phyloP scores from a whole-genome alignment of 345 rosid genomes.

The Hibiscus mutabilis region DNA sequence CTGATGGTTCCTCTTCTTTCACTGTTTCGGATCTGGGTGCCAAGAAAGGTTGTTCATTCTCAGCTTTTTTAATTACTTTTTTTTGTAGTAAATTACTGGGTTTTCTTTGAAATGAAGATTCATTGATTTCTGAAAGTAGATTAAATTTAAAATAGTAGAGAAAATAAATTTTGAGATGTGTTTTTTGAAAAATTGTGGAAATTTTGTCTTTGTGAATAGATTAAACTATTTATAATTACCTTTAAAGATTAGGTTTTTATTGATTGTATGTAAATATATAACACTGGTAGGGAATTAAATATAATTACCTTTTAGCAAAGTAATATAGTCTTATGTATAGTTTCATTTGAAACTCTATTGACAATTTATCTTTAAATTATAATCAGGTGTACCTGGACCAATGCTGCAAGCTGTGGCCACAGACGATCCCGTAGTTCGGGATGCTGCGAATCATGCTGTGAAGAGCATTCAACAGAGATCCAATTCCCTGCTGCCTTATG shows the following conservation, averaged over 20 bases:
- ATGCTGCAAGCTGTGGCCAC: slow-evolving; percentile 68
- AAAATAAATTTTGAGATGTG: neutral
- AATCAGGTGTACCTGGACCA: neutral
- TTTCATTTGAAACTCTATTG: neutral
- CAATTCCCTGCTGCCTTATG: slow-evolving; percentile 81
- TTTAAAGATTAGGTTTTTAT: neutral
- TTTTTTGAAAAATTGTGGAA: neutral
- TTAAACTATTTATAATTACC: no score
- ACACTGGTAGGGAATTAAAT: no score
- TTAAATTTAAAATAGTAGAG: neutral
- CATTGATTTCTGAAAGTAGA: neutral
- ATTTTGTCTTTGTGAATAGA: neutral
- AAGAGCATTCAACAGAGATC: slow-evolving; percentile 86
- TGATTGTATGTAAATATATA: no score
- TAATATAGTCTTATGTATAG: neutral
- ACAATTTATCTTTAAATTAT: neutral
- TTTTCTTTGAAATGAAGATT: neutral
- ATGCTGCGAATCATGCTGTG: slow-evolving; percentile 85
- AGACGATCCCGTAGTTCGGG: slow-evolving; percentile 77
- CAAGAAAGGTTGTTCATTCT: slow-evolving; percentile 42
- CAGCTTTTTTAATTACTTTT: neutral
- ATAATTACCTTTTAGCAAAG: no score
- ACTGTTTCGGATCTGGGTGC: slow-evolving; percentile 81
- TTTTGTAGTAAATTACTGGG: neutral
- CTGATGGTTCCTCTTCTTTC: slow-evolving; percentile 37